Conservation (phyloP, 352 stramenopile genomes). For the Pythium grandisporangium region DNA sequence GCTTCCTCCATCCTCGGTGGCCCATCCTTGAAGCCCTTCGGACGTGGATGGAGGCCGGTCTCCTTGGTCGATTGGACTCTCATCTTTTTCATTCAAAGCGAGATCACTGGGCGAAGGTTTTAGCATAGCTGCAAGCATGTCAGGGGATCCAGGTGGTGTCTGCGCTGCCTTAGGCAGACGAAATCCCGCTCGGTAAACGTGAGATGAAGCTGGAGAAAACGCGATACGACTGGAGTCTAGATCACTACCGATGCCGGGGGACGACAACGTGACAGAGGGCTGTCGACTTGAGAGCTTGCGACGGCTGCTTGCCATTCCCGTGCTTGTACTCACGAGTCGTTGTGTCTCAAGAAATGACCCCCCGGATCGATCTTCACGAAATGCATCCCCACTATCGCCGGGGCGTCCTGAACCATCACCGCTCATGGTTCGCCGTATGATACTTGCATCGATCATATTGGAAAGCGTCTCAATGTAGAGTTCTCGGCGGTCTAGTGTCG, state of each 20-base stretch:
- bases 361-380: conserved; percentile 8
- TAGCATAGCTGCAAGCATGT: no score
- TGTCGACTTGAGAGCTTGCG: conserved; percentile 11
- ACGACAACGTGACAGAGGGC: conserved; percentile 2
- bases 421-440: conserved; percentile 58
- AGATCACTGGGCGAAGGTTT: no score
- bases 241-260: conserved; percentile 4
- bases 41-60: no score
- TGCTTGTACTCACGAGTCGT: conserved; percentile 19
- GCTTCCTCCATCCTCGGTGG: not conserved
- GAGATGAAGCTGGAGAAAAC: conserved; percentile 14
- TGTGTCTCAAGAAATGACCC: conserved; percentile 41
- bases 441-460: conserved; percentile 67
- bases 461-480: conserved; percentile 72
- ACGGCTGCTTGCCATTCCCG: conserved; percentile 4
- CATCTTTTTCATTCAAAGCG: no score
- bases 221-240: conserved; percentile 11
- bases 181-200: conserved; percentile 17
- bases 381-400: not conserved
- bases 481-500: conserved; percentile 60
- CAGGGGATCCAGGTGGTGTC: conserved; percentile 13
- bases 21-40: conserved; percentile 9
- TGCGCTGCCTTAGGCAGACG: conserved; percentile 14
- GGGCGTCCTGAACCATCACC: conserved; percentile 6
- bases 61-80: no score